Evolutionary conservation across 305 asterid genomes (phyloP).

Genomic region (Fraxinus nigra): DNA sequence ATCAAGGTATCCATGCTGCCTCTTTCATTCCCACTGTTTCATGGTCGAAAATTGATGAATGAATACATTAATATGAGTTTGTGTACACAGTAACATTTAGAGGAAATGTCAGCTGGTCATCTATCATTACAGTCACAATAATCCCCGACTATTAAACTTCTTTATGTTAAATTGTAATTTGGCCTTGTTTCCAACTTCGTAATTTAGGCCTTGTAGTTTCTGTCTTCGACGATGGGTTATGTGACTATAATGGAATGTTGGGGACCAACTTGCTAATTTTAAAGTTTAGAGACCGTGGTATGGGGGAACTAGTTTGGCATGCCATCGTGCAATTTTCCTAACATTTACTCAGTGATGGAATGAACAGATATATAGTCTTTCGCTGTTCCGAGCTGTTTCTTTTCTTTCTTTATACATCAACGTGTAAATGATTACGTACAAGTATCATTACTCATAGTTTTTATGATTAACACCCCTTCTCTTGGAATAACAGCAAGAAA

Average conservation of each 20-base stretch:
- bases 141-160: not conserved
- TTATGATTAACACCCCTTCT: constrained; percentile 9
- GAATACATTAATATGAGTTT: not conserved
- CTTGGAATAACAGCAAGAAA: constrained; percentile 60
- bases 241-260: not conserved
- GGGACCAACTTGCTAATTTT: not conserved
- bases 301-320: not conserved
- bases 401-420: not conserved
- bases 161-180: not conserved
- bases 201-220: not conserved
- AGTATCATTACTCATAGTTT: not conserved
- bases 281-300: not conserved
- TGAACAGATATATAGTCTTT: not conserved
- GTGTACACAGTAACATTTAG: not conserved
- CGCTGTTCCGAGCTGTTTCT: not conserved
- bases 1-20: constrained; percentile 55
- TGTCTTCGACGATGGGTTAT: not conserved
- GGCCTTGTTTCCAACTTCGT: not conserved
- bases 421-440: not conserved
- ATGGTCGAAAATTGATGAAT: not conserved
- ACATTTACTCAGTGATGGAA: not conserved
- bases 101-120: not conserved
- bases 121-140: not conserved
- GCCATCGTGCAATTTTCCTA: not conserved
- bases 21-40: constrained; percentile 6